phyloP scores from a whole-genome alignment of 2,329 filamentous ascomycete species.

The Fusarium oligoseptatum region DNA sequence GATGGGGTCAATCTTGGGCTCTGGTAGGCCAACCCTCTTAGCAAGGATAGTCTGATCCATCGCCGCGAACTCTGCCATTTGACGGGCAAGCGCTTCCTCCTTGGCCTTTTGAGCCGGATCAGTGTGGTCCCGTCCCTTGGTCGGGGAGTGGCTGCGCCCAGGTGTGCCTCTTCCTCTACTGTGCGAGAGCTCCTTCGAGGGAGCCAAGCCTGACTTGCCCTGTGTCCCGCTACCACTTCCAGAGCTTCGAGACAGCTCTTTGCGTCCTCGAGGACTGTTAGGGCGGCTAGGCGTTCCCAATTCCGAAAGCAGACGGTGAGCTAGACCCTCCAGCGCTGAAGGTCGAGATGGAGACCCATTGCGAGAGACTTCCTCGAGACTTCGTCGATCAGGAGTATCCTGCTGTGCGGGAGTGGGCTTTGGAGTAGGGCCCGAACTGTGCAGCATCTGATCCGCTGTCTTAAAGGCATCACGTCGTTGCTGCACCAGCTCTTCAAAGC shows the following conservation, averaged over 20 bases:
- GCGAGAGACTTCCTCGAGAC: conserved; percentile 59
- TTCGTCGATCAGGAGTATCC: conserved; percentile 58
- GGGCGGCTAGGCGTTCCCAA: conserved; percentile 67
- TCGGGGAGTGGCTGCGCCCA: conserved; percentile 59
- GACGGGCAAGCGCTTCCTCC: conserved; percentile 57
- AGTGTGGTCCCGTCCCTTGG: conserved; percentile 48
- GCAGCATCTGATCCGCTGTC: conserved; percentile 65
- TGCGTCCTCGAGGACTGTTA: conserved; percentile 64
- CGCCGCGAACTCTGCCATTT: conserved; percentile 72
- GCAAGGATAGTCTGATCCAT: conserved; percentile 73
- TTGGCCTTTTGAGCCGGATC: conserved; percentile 49
- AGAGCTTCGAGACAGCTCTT: conserved; percentile 55
- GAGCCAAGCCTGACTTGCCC: conserved; percentile 51
- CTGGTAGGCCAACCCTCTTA: conserved; percentile 65
- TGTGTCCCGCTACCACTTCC: conserved; percentile 51
- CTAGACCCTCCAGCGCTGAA: conserved; percentile 71
- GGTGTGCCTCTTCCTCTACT: conserved; percentile 51
- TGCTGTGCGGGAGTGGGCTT: conserved; percentile 49
- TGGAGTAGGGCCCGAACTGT: conserved; percentile 49
- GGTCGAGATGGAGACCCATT: conserved; percentile 66
- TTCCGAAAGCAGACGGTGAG: conserved; percentile 73
- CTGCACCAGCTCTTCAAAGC: conserved; percentile 79
- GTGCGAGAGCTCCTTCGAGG: conserved; percentile 60
- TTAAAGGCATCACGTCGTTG: conserved; percentile 75
- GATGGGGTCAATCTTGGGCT: conserved; percentile 58